phyloP scores from a whole-genome alignment of 2,329 filamentous ascomycete species.

The Claviceps sp. region DNA sequence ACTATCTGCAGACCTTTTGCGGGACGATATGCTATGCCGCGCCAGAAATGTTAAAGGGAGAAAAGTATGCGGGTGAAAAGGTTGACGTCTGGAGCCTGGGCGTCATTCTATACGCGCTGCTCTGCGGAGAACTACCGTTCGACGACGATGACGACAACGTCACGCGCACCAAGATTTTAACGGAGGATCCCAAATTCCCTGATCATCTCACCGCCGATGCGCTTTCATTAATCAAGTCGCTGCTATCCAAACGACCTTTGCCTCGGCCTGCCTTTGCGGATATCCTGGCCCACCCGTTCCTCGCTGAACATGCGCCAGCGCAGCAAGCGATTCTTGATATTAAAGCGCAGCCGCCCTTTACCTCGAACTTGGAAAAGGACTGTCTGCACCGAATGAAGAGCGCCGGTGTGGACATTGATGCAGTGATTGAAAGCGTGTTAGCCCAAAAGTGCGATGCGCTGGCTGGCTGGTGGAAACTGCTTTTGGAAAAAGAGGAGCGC shows the following conservation, averaged over 20 bases:
- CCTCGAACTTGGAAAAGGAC: constrained; percentile 77
- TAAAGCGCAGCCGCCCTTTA: constrained; percentile 68
- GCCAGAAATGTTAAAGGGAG: constrained; percentile 94
- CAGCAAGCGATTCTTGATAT: constrained; percentile 83
- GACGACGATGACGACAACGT: constrained; percentile 88
- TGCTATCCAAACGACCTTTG: constrained; percentile 86
- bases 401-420: constrained; percentile 86
- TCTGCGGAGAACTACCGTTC: constrained; percentile 80
- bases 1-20: constrained; percentile 93
- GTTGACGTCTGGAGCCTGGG: constrained; percentile 93
- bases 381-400: constrained; percentile 85
- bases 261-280: constrained; percentile 71
- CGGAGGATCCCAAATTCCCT: constrained; percentile 74
- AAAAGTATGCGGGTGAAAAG: constrained; percentile 96
- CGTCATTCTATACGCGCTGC: constrained; percentile 69
- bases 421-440: constrained; percentile 86
- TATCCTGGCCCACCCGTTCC: constrained; percentile 76
- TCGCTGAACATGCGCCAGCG: constrained; percentile 72
- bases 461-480: constrained; percentile 88
- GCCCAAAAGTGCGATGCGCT: constrained; percentile 80
- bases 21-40: constrained; percentile 96
- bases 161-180: constrained; percentile 74
- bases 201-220: constrained; percentile 68
- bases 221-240: constrained; percentile 56
- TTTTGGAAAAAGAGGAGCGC: constrained; percentile 87